Base-by-base conservation (phyloP, 306 rosid species). In the Morella rubra region DNA sequence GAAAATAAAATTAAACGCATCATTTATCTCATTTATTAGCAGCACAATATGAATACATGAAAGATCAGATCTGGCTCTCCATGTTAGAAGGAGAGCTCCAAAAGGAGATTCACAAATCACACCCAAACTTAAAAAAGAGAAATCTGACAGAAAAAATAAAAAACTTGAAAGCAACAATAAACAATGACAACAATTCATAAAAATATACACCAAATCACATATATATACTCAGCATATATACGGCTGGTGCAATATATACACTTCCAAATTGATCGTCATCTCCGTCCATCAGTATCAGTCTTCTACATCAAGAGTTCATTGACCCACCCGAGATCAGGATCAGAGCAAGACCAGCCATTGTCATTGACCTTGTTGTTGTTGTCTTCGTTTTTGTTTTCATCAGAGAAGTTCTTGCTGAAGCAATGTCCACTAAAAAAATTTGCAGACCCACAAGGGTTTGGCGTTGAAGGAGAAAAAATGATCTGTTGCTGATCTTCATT, bases 241-340 rank as follows among this genome's bases (percentile, higher is more conserved):
- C 65, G 75, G 69, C 68, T 74, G 80, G 53, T 80, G 76, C 88
- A 79, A 80, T 87, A 87, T 87, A 14, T 84, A 87, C 90, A 90
- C 70, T 83, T 87, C 65, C 37, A 20, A 50, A 75, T 54, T 67
- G 37, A 40, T 47, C 50, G 13, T 20, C 79, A 10, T 62, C 81
- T 5, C 77, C 56, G 50, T 73, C 84, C 14, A 51, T 71, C 41
- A 19, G 81, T 54, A 13, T 19, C 22, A 7, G 54, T 16, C 52
- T 46, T 42, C 81, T 90, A 92, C 96, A 83, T 92, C 74, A 95
- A 81, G 67, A 95, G 87, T 12, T 95, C 98, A 74, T 95, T 87
- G 22, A 95, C 92, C 98, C 98, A 95, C 20, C 93, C 96, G 8
- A 95, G 84, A 89, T 95, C 98, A 0, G 93, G 98, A 69, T 67